Base-by-base conservation (phyloP, 139 green algal genomes). In the Trebouxia sp. region DNA sequence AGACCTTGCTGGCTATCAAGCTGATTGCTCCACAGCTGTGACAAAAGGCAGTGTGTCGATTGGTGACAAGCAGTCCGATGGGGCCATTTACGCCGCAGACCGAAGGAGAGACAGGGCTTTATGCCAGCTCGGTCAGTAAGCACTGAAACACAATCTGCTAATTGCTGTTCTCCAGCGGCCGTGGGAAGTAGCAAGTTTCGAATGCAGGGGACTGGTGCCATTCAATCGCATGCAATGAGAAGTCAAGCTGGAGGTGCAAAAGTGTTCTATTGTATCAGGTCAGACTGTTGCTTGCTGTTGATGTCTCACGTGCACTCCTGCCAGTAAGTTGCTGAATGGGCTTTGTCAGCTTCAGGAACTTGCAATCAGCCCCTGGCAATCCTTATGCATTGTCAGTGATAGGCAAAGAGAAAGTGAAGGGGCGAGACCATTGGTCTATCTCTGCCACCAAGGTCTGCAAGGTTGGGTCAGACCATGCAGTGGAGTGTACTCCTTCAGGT, bases 401-500 rank as follows among this genome's bases (percentile, higher is more conserved):
- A 35, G 15, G 32, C 42, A 72, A 26, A 43, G 43, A 35, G 20
- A 39, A 30, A 72, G 35, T 72, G 32, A 72, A 72, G 35, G 62
- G 62, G 20, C 62, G 43, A 30, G 45, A 79, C 28, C 47, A 79
- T 22, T 79, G 45, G 45, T 45, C 47, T 17, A 65, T 79, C 14
- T 66, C 74, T 42, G 74, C 74, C 30, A 55, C 47, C 15, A 47
- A 47, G 5, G 30, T 79, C 15, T 65, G 47, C 12, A n/a, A 66
- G 28, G 45, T 79, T 20, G 45, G 35, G 15, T 53, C 74, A 47
- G 45, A 79, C 28, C 42, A 55, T 55, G 47, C 47, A 35, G 45
- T 35, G 32, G 74, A 65, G 17, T 79, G 45, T 43, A 14, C 66
- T 9, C 74, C 74, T 15, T 65, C 47, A 30, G 74, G 74, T 79